These are phyloP conservation scores for Penicillium oxalicum DNA, from an alignment of 2,329 filamentous ascomycete genomes.

Conservation along the genomic window DNA sequence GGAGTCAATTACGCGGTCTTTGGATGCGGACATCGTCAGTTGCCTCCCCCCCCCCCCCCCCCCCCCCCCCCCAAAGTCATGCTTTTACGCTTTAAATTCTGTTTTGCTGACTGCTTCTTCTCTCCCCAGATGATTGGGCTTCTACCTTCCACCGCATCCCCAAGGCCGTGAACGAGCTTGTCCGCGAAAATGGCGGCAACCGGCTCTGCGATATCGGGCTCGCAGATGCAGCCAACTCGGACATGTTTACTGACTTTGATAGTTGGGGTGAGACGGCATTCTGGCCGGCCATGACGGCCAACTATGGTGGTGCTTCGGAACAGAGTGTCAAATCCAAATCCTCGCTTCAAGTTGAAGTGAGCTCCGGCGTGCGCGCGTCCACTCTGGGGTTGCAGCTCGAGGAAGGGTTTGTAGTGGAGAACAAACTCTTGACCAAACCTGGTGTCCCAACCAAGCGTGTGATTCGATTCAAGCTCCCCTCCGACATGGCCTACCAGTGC, in stretches of 20 bases:
- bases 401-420: conserved; percentile 54
- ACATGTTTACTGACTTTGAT: conserved; percentile 65
- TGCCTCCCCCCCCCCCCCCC: not conserved
- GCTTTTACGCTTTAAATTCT: not conserved
- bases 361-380: conserved; percentile 48
- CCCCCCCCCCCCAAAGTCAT: not conserved
- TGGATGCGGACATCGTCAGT: conserved; percentile 55
- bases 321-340: conserved; percentile 31
- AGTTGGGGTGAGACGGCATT: conserved; percentile 58
- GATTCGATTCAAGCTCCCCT: conserved; percentile 63
- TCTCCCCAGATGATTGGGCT: conserved; percentile 39
- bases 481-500: conserved; percentile 58
- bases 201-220: conserved; percentile 48
- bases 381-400: conserved; percentile 59
- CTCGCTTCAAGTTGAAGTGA: conserved; percentile 45
- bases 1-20: conserved; percentile 63
- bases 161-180: conserved; percentile 52
- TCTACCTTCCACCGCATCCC: conserved; percentile 63
- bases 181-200: conserved; percentile 48
- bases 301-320: conserved; percentile 24
- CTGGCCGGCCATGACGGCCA: conserved; percentile 47
- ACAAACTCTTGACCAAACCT: conserved; percentile 47
- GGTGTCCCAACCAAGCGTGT: conserved; percentile 55
- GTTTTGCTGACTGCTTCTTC: not conserved
- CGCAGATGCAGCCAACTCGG: conserved; percentile 56